phyloP scores from a whole-genome alignment of 208 protist species.

The Acanthamoeba royreba region DNA sequence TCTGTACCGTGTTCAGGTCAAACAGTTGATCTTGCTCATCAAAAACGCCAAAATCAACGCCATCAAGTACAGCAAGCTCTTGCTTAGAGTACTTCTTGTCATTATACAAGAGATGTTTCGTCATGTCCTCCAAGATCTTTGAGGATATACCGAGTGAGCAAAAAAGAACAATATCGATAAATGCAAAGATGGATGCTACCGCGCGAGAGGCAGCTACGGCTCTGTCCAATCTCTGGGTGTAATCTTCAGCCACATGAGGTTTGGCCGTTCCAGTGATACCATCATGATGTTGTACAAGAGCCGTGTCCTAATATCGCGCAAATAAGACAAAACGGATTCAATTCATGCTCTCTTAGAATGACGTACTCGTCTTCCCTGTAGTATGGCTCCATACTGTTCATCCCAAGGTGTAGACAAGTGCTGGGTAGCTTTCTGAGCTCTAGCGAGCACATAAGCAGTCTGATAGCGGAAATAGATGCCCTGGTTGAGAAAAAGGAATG shows the following conservation, averaged over 20 bases:
- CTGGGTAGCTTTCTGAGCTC: background rate
- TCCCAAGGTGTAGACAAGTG: background rate
- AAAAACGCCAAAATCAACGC: background rate
- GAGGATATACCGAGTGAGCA: background rate
- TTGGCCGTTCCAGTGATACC: slow-evolving; percentile 58
- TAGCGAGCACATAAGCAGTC: background rate
- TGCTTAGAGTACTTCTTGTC: background rate
- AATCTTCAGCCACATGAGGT: slow-evolving; percentile 51
- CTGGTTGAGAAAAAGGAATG: too few relatives aligned
- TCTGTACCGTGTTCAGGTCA: background rate
- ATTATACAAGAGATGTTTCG: background rate
- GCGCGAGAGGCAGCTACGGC: background rate
- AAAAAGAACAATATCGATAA: background rate
- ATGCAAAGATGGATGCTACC: background rate
- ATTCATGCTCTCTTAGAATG: too few relatives aligned
- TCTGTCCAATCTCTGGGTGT: slow-evolving; percentile 4
- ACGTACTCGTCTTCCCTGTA: background rate
- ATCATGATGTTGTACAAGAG: slow-evolving; percentile 54
- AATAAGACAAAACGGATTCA: too few relatives aligned
- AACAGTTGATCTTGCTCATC: background rate
- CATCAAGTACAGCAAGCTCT: background rate
- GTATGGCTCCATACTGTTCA: background rate
- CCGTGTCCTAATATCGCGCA: background rate
- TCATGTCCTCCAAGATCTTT: background rate
- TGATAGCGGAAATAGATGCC: background rate